These are phyloP conservation scores for Pythium chondricola DNA, from an alignment of 352 stramenopile species.

Conservation along the genomic window DNA sequence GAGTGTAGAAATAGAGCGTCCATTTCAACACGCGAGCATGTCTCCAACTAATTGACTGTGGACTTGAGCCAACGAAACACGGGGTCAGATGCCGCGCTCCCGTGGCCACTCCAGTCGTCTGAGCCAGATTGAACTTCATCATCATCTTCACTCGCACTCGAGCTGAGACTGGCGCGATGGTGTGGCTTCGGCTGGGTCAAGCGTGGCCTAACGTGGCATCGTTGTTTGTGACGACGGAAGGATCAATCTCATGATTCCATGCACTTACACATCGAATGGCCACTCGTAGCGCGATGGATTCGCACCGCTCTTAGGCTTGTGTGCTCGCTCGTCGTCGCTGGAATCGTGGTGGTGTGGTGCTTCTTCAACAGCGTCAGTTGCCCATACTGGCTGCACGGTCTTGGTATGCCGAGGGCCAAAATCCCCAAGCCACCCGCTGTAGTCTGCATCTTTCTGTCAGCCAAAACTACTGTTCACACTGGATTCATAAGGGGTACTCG, in stretches of 20 bases:
- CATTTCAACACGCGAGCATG: conserved; percentile 1
- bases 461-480: too few relatives aligned
- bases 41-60: conserved; percentile 17
- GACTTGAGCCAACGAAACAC: conserved; percentile 59
- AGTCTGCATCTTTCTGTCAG: too few relatives aligned
- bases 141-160: conserved; percentile 3
- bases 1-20: not conserved
- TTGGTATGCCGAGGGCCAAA: conserved; percentile 70
- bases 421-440: conserved; percentile 71
- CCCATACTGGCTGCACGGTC: conserved; percentile 51
- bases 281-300: conserved; percentile 54
- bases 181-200: too few relatives aligned
- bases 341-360: not conserved
- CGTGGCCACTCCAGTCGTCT: conserved; percentile 21
- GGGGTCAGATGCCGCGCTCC: conserved; percentile 39
- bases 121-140: conserved; percentile 3
- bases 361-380: conserved; percentile 12
- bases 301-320: too few relatives aligned
- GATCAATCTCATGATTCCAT: too few relatives aligned
- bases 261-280: conserved; percentile 61
- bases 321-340: conserved; percentile 1
- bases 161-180: too few relatives aligned
- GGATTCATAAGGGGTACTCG: too few relatives aligned
- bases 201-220: not conserved
- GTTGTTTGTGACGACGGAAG: too few relatives aligned